Base-by-base conservation (phyloP, 345 rosid species). In the Excoecaria agallocha region DNA sequence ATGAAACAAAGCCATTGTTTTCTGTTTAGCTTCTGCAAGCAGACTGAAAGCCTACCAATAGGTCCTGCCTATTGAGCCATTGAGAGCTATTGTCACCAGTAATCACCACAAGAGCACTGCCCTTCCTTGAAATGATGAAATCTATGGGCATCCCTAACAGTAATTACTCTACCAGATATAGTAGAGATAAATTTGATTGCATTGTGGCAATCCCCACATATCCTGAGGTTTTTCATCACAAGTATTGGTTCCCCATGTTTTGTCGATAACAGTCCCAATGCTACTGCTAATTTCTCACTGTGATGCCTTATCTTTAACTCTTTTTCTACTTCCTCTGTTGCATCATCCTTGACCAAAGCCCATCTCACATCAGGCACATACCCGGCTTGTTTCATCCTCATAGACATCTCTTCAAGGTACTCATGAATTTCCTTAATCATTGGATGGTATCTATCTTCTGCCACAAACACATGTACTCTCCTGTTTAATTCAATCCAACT, bases 251-350 rank as follows among this genome's bases (percentile, higher is more conserved):
- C 91, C 67, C 89, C 86, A 20, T 86, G 81, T 73, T 79, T 81
- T 3, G 90, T 89, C 19, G 94, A 90, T 70, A 92, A 84, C 81
- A 93, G 73, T 70, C 98, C 96, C 38, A 88, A 89, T 37, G 97
- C 97, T 24, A 94, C 97, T 0, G 97, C 94, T 62, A 92, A 85
- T 87, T 92, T 92, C 90, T 94, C 97, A 41, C 98, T 92, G 38
- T 90, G 97, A 84, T 88, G 88, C 66, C 87, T 80, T 73, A 94
- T 56, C 71, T 82, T 84, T 38, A 77, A 80, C 86, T 92, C 98
- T 77, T 80, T 87, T 70, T 89, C 94, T 72, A 78, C 86, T 48
- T 79, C 82, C 20, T 66, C 82, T 9, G 80, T 79, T 50, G 84
- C 93, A 30, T 85, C 91, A 56, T 84, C 94, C 80, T 88, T 90